Conservation (phyloP, 1,284 basidiomycete genomes). For the Ceratorhiza oryzae-sativae region DNA sequence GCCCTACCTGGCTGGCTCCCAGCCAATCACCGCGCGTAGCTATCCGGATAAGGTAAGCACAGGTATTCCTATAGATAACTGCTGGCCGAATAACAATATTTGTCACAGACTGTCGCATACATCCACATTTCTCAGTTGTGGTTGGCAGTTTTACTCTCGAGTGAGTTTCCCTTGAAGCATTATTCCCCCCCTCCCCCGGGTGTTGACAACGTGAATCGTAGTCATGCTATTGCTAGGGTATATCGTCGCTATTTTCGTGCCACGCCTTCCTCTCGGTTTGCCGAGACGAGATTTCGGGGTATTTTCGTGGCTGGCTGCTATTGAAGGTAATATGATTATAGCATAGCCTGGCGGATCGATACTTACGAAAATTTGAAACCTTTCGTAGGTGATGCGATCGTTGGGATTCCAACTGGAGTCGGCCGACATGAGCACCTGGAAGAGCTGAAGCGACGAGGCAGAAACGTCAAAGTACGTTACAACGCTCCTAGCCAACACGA, state of each 20-base stretch:
- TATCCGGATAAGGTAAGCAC: slow-evolving; percentile 25
- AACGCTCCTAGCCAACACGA: slow-evolving; percentile 14
- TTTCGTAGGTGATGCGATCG: slow-evolving; percentile 26
- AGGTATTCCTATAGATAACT: background rate
- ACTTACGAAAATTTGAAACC: background rate
- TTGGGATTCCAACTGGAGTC: slow-evolving; percentile 23
- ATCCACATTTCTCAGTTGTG: slow-evolving; percentile 30
- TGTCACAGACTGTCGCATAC: slow-evolving; percentile 26
- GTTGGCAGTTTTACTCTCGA: slow-evolving; percentile 12
- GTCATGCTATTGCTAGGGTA: slow-evolving; percentile 37
- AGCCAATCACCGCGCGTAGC: slow-evolving; percentile 17
- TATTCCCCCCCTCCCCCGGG: background rate
- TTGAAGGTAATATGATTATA: slow-evolving; percentile 5
- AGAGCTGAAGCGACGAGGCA: slow-evolving; percentile 18
- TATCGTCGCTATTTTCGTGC: slow-evolving; percentile 35
- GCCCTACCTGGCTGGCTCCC: slow-evolving; percentile 25
- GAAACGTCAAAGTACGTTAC: slow-evolving; percentile 23
- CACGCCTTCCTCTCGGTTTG: slow-evolving; percentile 27
- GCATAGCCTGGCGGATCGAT: background rate
- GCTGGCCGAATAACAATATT: background rate
- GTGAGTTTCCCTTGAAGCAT: background rate
- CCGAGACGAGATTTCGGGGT: slow-evolving; percentile 38
- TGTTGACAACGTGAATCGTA: background rate
- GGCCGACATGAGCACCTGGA: slow-evolving; percentile 33
- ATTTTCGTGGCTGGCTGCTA: slow-evolving; percentile 34